Evolutionary conservation across 805 yeast genomes (phyloP).

Genomic region (Starmerella etchellsii): DNA sequence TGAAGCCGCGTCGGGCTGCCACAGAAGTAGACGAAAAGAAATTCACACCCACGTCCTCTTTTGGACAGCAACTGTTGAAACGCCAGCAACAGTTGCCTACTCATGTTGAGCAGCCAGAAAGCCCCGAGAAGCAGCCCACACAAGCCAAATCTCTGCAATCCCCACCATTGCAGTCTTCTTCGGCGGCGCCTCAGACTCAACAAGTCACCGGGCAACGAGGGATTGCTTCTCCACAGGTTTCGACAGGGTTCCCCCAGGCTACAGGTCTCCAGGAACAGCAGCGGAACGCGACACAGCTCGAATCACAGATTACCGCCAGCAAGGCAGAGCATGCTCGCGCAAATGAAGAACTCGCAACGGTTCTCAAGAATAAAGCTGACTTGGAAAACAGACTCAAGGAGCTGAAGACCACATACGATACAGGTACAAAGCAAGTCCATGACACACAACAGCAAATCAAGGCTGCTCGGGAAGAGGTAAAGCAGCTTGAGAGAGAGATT

Average conservation of each 20-base stretch:
- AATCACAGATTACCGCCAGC: constrained; percentile 7
- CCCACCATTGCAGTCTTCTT: not conserved
- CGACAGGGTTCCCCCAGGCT: not conserved
- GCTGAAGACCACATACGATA: constrained; percentile 59
- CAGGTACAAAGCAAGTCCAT: constrained; percentile 63
- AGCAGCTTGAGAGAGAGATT: constrained; percentile 21
- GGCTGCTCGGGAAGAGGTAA: constrained; percentile 45
- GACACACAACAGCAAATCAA: constrained; percentile 49
- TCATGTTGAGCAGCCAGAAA: not conserved
- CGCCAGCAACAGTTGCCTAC: constrained; percentile 36
- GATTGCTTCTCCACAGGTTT: not conserved
- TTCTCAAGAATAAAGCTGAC: constrained; percentile 52
- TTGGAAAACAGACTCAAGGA: constrained; percentile 58
- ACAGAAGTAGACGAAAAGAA: constrained; percentile 14
- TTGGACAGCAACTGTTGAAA: constrained; percentile 70
- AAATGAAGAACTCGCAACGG: constrained; percentile 60
- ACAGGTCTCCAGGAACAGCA: not conserved
- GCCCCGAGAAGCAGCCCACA: not conserved
- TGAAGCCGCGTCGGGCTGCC: constrained; percentile 3
- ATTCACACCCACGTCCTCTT: constrained; percentile 72
- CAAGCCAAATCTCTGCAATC: not conserved
- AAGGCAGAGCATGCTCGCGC: constrained; percentile 30
- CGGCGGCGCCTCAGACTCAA: constrained; percentile 21
- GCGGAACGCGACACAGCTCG: not conserved
- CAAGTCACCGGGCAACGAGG: not conserved